A percentile compares a stretch with the other conserved stretches of the same genome.
Conservation (phyloP, 75 land plant species). For the Adiantum capillusveneris region DNA sequence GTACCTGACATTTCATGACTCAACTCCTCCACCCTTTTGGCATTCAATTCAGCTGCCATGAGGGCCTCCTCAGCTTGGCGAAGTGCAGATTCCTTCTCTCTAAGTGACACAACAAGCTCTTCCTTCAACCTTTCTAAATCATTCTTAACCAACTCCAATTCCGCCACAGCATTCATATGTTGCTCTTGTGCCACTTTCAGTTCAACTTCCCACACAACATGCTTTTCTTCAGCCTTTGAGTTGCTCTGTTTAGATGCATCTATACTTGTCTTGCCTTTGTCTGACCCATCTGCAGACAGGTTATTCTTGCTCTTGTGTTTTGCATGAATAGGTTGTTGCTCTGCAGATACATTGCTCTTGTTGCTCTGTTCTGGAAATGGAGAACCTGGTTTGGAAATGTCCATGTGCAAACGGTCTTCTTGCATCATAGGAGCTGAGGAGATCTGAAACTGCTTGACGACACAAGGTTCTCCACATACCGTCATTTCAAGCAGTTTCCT, state of each 20-base stretch:
- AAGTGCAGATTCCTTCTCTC: conserved; percentile 32
- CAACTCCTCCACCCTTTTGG: conserved; percentile 44
- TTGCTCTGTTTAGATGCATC: conserved; percentile 58
- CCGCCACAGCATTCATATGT: conserved; percentile 40
- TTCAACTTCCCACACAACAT: conserved; percentile 58
- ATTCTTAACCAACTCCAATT: conserved; percentile 45
- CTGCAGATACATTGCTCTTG: too few species aligned
- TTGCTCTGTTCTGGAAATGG: too few species aligned
- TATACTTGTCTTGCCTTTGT: conserved; percentile 46
- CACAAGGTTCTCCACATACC: conserved; percentile 33
- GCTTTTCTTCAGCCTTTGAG: conserved; percentile 32
- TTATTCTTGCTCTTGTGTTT: conserved; percentile 4
- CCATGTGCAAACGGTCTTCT: too few species aligned
- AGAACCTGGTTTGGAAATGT: too few species aligned
- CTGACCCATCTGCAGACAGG: conserved; percentile 36
- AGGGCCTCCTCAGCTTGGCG: conserved; percentile 43
- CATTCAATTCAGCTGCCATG: conserved; percentile 22
- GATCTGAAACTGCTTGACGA: too few species aligned
- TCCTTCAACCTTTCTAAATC: conserved; percentile 53
- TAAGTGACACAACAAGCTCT: conserved; percentile 41
- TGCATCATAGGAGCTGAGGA: too few species aligned
- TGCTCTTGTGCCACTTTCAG: conserved; percentile 56
- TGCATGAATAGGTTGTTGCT: too few species aligned
- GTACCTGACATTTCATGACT: conserved; percentile 52
- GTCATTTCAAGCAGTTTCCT: conserved; percentile 49